Evolutionary conservation across 176 grass and related monocot genomes (phyloP).

Genomic region (Bothriochloa decipiens): DNA sequence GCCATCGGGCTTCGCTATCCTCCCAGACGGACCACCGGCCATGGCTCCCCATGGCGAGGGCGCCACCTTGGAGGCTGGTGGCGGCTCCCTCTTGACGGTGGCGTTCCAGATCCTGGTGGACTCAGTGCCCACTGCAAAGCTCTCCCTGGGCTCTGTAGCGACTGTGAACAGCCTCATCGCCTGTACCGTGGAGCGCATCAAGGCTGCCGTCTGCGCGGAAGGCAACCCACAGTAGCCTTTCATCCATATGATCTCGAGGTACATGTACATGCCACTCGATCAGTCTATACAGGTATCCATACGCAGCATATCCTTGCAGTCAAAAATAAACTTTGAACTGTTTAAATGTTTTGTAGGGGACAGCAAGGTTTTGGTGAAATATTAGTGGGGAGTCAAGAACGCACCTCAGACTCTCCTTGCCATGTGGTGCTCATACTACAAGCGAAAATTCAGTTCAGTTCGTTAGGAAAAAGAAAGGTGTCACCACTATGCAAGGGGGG

Average conservation of each 20-base stretch:
- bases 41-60: background rate
- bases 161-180: constrained; percentile 94
- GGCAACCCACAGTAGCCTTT: constrained; percentile 48
- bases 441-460: background rate
- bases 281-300: background rate
- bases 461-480: constrained; percentile 1
- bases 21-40: constrained; percentile 63
- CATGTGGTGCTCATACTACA: constrained; percentile 68
- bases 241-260: constrained; percentile 15
- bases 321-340: background rate
- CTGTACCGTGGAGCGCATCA: constrained; percentile 90
- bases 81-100: constrained; percentile 79
- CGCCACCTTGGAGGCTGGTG: constrained; percentile 12
- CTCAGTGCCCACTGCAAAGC: constrained; percentile 83
- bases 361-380: constrained; percentile 49
- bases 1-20: constrained; percentile 86
- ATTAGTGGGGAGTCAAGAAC: constrained; percentile 84
- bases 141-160: constrained; percentile 86
- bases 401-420: constrained; percentile 95
- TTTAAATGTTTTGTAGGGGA: constrained; percentile 3
- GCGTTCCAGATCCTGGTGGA: constrained; percentile 97
- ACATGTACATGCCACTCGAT: background rate
- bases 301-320: background rate
- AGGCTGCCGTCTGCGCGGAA: constrained; percentile 75
- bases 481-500: constrained; percentile 88